Conservation (phyloP, 306 rosid species). For the Pterocarpus santalinus region DNA sequence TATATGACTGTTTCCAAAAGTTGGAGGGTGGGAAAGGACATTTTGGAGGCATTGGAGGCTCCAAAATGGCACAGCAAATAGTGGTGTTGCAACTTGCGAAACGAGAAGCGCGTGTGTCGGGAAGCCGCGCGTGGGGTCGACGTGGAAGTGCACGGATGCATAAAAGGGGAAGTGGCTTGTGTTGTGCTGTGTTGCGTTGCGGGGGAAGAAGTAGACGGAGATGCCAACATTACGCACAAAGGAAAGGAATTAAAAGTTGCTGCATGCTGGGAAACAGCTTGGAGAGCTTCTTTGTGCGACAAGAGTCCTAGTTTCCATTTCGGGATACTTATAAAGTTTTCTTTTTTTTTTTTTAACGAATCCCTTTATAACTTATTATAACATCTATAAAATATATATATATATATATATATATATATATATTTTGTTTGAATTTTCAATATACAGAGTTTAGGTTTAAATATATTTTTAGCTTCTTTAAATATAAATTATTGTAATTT, state of each 20-base stretch:
- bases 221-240: not conserved
- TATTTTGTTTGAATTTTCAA: too few relatives aligned
- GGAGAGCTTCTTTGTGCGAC: slow-evolving; percentile 11
- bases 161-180: not conserved
- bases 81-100: not conserved
- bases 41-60: slow-evolving; percentile 35
- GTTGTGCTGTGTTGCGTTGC: not conserved
- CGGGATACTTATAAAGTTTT: too few relatives aligned
- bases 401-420: too few relatives aligned
- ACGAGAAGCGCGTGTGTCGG: slow-evolving; percentile 2
- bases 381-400: too few relatives aligned
- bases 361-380: too few relatives aligned
- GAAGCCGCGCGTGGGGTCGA: slow-evolving; percentile 42
- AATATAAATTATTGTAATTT: too few relatives aligned
- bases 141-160: not conserved
- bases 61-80: slow-evolving; percentile 37
- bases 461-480: too few relatives aligned
- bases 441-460: too few relatives aligned
- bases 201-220: not conserved
- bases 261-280: slow-evolving; percentile 40
- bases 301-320: not conserved
- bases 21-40: slow-evolving; percentile 20
- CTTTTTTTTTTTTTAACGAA: too few relatives aligned
- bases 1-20: slow-evolving; percentile 42
- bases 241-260: not conserved